Evolutionary conservation across 495 filamentous ascomycete species (phyloP).

Genomic region (Sphaerosporella brunnea): DNA sequence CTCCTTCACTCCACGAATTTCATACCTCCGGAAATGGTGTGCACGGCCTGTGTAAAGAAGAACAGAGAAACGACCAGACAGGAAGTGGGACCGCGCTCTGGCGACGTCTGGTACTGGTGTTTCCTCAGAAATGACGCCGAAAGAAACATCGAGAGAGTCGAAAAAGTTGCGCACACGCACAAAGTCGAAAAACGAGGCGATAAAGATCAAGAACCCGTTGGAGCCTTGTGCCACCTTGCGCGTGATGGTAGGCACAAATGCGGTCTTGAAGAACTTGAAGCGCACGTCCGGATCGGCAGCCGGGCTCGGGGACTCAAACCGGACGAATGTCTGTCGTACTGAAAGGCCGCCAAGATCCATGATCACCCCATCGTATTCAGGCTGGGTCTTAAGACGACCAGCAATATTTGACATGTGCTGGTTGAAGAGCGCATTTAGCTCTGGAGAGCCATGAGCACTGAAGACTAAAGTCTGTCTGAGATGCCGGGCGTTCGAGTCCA

Average conservation of each 20-base stretch:
- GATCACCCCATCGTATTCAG: slow-evolving; percentile 49
- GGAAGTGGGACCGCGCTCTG: slow-evolving; percentile 72
- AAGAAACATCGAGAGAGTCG: slow-evolving; percentile 53
- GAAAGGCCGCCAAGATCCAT: slow-evolving; percentile 42
- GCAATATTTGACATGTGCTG: slow-evolving; percentile 60
- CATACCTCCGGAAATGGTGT: slow-evolving; percentile 82
- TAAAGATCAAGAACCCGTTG: slow-evolving; percentile 50
- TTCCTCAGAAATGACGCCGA: slow-evolving; percentile 80
- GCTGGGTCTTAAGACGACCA: slow-evolving; percentile 55
- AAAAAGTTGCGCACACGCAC: slow-evolving; percentile 84
- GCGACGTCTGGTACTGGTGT: slow-evolving; percentile 54
- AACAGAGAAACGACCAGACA: slow-evolving; percentile 60
- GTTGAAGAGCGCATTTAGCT: slow-evolving; percentile 63
- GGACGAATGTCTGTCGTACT: slow-evolving; percentile 50
- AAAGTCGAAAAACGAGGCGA: slow-evolving; percentile 87
- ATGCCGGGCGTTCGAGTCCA: slow-evolving; percentile 63
- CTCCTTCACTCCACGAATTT: slow-evolving; percentile 56
- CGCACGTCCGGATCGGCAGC: slow-evolving; percentile 64
- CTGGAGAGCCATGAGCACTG: slow-evolving; percentile 69
- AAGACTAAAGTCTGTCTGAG: slow-evolving; percentile 71
- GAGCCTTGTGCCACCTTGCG: slow-evolving; percentile 38
- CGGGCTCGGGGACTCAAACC: slow-evolving; percentile 55
- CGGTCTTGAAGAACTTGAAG: slow-evolving; percentile 78
- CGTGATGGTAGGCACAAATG: slow-evolving; percentile 54
- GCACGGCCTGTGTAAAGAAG: slow-evolving; percentile 82